Evolutionary conservation across 2,329 filamentous ascomycete species (phyloP).

Genomic region (Cryphonectria japonica): DNA sequence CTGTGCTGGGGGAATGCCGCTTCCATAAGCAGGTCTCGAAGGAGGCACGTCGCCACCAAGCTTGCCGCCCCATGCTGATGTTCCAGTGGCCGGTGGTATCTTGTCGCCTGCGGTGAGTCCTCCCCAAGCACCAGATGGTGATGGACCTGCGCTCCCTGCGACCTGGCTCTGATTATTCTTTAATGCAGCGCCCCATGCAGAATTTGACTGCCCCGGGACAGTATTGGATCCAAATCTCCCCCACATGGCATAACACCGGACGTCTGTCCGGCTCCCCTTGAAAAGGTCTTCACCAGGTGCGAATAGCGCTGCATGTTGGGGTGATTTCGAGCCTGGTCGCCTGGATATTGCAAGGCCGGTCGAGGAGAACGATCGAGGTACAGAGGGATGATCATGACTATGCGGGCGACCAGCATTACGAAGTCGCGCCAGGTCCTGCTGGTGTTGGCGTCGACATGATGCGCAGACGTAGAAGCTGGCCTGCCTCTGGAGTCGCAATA

Average conservation of each 20-base stretch:
- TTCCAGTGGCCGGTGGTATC: slow-evolving; percentile 22
- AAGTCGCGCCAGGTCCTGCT: slow-evolving; percentile 20
- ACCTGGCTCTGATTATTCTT: slow-evolving; percentile 11
- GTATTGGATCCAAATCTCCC: slow-evolving; percentile 26
- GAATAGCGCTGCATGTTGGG: neutral
- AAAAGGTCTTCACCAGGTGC: neutral
- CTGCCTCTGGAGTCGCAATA: slow-evolving; percentile 38
- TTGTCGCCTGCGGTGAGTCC: slow-evolving; percentile 10
- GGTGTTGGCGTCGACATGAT: slow-evolving; percentile 41
- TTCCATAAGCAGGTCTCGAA: slow-evolving; percentile 7
- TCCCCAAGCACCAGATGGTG: slow-evolving; percentile 16
- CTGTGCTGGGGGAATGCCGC: slow-evolving; percentile 3
- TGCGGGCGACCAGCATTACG: slow-evolving; percentile 11
- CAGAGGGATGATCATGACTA: neutral
- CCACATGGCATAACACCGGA: slow-evolving; percentile 18
- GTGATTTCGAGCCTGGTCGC: neutral
- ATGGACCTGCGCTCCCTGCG: neutral
- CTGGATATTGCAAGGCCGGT: neutral
- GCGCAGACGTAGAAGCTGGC: slow-evolving; percentile 47
- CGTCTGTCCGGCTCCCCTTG: neutral
- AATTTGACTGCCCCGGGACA: slow-evolving; percentile 25
- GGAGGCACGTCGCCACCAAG: neutral
- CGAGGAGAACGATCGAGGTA: slow-evolving; percentile 15
- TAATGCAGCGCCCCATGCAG: slow-evolving; percentile 19
- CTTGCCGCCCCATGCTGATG: slow-evolving; percentile 20